A percentile compares a stretch with the other conserved stretches of the same genome.
These are phyloP conservation scores for Neonectria magnoliae DNA, from an alignment of 2,329 filamentous ascomycete species.

Conservation along the genomic window DNA sequence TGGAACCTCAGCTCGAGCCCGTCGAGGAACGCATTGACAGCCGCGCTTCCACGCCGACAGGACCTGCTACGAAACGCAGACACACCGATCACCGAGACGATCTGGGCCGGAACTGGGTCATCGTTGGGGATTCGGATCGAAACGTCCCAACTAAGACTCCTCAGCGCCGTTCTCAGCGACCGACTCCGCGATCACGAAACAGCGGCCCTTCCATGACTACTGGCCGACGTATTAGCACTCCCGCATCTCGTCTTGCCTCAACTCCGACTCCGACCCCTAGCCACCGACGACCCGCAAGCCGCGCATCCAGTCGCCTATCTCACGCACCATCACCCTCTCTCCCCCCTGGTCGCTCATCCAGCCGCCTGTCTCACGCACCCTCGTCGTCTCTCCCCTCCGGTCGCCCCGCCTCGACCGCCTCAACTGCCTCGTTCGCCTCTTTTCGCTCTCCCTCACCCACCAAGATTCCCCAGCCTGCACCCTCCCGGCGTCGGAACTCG, in stretches of 20 bases:
- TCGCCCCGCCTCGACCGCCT: constrained; percentile 45
- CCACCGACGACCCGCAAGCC: constrained; percentile 34
- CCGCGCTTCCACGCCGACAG: constrained; percentile 54
- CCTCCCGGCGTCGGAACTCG: constrained; percentile 19
- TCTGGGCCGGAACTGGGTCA: constrained; percentile 75
- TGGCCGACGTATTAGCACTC: constrained; percentile 57
- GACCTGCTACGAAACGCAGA: constrained; percentile 62
- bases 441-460: constrained; percentile 51
- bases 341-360: constrained; percentile 27
- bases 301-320: constrained; percentile 57
- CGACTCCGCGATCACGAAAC: constrained; percentile 46
- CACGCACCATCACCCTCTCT: constrained; percentile 40
- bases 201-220: constrained; percentile 46
- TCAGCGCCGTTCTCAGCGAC: constrained; percentile 39
- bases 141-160: constrained; percentile 36
- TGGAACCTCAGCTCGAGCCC: constrained; percentile 31
- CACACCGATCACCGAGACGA: constrained; percentile 66
- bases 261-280: constrained; percentile 41
- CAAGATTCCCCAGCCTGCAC: constrained; percentile 52
- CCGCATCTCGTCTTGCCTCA: constrained; percentile 43
- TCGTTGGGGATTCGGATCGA: constrained; percentile 62
- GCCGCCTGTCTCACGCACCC: constrained; percentile 52
- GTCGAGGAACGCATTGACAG: constrained; percentile 45
- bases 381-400: constrained; percentile 32
- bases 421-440: constrained; percentile 43